These are phyloP conservation scores for Xylariaceae sp. DNA, from an alignment of 2,329 filamentous ascomycete genomes.

Conservation along the genomic window DNA sequence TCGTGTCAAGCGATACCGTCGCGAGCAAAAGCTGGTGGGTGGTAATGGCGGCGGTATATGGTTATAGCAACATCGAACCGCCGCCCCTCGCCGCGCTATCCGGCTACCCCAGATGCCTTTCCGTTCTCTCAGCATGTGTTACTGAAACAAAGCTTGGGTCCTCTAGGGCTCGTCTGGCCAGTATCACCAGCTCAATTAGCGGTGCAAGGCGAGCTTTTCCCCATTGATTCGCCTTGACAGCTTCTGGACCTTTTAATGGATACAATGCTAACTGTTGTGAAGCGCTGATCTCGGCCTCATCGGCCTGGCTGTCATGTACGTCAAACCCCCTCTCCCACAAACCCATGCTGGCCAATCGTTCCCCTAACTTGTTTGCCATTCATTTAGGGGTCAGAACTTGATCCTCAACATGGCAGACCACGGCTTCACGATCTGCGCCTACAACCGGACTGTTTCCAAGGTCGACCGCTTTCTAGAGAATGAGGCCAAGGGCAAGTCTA, in stretches of 20 bases:
- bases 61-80: background rate
- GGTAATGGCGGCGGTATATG: constrained; percentile 2
- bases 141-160: constrained; percentile 31
- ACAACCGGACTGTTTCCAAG: constrained; percentile 98
- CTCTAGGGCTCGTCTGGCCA: constrained; percentile 66
- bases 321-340: constrained; percentile 22
- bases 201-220: constrained; percentile 45
- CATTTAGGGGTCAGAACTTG: constrained; percentile 67
- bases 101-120: constrained; percentile 18
- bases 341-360: background rate
- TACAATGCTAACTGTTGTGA: constrained; percentile 51
- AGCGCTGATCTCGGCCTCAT: constrained; percentile 89
- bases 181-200: constrained; percentile 58
- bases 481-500: constrained; percentile 91
- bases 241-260: constrained; percentile 25
- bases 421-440: constrained; percentile 94
- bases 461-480: constrained; percentile 91
- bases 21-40: constrained; percentile 2
- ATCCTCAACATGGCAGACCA: constrained; percentile 86
- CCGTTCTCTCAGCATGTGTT: constrained; percentile 29
- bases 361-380: constrained; percentile 17
- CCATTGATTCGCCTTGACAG: constrained; percentile 14
- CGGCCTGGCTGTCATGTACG: constrained; percentile 83
- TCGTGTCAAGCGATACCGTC: constrained; percentile 3
- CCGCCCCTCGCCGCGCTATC: constrained; percentile 18